phyloP scores from a whole-genome alignment of 108 stramenopile genomes.

The Cyclotella choctawhatcheeana region DNA sequence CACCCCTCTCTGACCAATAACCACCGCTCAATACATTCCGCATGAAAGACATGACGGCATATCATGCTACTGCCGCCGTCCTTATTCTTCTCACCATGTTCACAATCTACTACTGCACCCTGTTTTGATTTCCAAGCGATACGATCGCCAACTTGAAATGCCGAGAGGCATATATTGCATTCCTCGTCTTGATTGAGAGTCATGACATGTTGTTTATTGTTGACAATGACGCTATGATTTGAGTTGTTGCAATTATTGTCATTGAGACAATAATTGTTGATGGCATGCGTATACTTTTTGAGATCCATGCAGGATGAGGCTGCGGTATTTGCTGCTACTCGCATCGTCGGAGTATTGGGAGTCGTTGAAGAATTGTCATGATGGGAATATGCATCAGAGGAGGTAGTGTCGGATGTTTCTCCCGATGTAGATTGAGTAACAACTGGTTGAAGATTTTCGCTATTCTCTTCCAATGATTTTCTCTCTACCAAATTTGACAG shows the following conservation, averaged over 20 bases:
- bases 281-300: conserved; percentile 15
- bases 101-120: not conserved
- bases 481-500: not conserved
- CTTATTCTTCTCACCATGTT: not conserved
- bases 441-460: not conserved
- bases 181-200: conserved; percentile 22
- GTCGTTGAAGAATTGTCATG: not conserved
- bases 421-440: not conserved
- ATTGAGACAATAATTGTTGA: conserved; percentile 4
- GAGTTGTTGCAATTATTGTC: conserved; percentile 10
- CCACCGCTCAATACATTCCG: conserved; percentile 71
- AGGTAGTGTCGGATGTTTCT: not conserved
- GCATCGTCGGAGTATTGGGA: not conserved
- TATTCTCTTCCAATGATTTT: not conserved
- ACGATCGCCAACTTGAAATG: conserved; percentile 51
- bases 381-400: too few species aligned
- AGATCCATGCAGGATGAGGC: conserved; percentile 10
- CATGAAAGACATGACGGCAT: conserved; percentile 72
- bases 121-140: conserved; percentile 21
- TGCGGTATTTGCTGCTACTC: not conserved
- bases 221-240: not conserved
- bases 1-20: conserved; percentile 53
- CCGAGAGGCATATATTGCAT: conserved; percentile 45
- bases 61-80: not conserved
- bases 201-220: not conserved